A percentile compares a stretch with the other conserved stretches of the same genome.
Conservation (phyloP, 2,329 filamentous ascomycete species). For the Trichophyton mentagrophytes region DNA sequence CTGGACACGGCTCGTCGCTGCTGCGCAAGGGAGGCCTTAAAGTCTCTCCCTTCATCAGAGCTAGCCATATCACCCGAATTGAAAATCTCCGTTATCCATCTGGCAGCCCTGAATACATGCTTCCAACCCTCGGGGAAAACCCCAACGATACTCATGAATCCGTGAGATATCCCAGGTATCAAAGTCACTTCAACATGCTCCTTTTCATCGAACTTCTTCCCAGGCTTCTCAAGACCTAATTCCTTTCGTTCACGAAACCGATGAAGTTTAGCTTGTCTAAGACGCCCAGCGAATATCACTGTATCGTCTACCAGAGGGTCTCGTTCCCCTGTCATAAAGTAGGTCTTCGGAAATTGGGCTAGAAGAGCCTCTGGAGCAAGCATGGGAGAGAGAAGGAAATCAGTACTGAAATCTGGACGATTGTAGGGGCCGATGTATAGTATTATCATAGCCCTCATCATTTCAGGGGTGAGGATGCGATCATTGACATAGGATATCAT, state of each 20-base stretch:
- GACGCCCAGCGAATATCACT: constrained; percentile 79
- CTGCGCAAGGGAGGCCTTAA: constrained; percentile 10
- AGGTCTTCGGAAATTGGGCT: constrained; percentile 80
- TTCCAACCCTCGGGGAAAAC: constrained; percentile 86
- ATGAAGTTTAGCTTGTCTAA: constrained; percentile 63
- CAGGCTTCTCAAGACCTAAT: constrained; percentile 40
- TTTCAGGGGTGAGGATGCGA: constrained; percentile 83
- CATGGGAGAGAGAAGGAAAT: constrained; percentile 81
- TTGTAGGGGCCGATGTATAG: constrained; percentile 90
- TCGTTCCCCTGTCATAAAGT: constrained; percentile 86
- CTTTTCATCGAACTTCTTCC: constrained; percentile 53
- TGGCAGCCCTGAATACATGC: constrained; percentile 63
- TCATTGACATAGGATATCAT: constrained; percentile 99
- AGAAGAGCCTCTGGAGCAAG: constrained; percentile 76
- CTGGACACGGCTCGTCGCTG: neutral
- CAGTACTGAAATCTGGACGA: constrained; percentile 79
- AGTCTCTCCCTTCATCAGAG: constrained; percentile 21
- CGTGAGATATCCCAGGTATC: constrained; percentile 81
- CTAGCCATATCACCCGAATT: constrained; percentile 36
- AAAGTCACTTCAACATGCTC: constrained; percentile 70
- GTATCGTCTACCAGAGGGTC: constrained; percentile 95
- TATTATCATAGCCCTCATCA: constrained; percentile 99
- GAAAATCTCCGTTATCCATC: constrained; percentile 75
- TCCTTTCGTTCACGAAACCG: constrained; percentile 45
- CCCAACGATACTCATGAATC: constrained; percentile 81